Evolutionary conservation across 352 stramenopile genomes (phyloP).

Genomic region (Phytophthora crassamura): DNA sequence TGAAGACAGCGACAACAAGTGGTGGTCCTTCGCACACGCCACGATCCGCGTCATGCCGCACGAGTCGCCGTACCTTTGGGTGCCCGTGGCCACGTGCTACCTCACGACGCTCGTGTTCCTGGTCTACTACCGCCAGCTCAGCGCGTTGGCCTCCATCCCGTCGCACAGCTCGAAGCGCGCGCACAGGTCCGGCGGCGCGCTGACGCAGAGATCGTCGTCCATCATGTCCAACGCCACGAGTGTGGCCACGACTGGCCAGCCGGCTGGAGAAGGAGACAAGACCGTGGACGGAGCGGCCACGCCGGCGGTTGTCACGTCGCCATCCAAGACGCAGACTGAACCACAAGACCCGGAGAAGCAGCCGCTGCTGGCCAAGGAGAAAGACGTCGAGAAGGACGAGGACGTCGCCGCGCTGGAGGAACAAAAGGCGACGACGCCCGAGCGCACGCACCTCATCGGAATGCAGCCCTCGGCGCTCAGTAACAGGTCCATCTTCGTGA

Average conservation of each 20-base stretch:
- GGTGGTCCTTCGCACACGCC: constrained; percentile 83
- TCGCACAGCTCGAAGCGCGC: constrained; percentile 22
- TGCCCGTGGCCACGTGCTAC: constrained; percentile 77
- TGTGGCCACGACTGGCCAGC: constrained; percentile 21
- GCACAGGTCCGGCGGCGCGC: constrained; percentile 4
- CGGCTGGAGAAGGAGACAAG: constrained; percentile 25
- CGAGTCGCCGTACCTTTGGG: constrained; percentile 81
- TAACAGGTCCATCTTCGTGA: constrained; percentile 79
- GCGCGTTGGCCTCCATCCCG: constrained; percentile 66
- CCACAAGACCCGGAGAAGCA: constrained; percentile 26
- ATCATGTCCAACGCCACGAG: constrained; percentile 37
- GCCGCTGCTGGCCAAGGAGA: constrained; percentile 27
- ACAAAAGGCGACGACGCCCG: constrained; percentile 18
- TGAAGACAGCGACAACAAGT: constrained; percentile 50
- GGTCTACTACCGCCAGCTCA: constrained; percentile 76
- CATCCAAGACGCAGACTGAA: constrained; percentile 15
- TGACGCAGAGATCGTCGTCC: constrained; percentile 32
- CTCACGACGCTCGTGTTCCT: constrained; percentile 79
- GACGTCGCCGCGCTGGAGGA: constrained; percentile 14
- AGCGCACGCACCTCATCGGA: constrained; percentile 69
- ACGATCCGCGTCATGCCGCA: constrained; percentile 84
- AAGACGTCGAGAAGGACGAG: constrained; percentile 29
- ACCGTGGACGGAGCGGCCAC: background rate
- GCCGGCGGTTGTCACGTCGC: constrained; percentile 16
- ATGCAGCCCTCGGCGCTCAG: constrained; percentile 85